Conservation (phyloP, 371 early-diverging fungal genomes). For the Actinomortierella ambigua region DNA sequence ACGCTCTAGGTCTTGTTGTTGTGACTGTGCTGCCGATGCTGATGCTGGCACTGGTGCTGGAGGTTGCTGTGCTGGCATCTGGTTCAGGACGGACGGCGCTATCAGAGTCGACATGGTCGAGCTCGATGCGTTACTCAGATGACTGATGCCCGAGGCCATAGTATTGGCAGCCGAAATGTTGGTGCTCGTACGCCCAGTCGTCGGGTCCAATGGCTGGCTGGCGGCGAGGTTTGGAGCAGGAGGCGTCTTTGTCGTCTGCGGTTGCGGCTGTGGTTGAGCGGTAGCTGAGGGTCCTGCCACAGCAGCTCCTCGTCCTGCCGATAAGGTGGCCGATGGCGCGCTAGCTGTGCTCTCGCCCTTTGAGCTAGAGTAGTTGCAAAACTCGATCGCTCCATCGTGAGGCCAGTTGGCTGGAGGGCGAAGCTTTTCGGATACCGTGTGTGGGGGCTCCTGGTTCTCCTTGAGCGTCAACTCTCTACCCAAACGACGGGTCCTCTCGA, state of each 20-base stretch:
- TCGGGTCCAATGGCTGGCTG: constrained; percentile 9
- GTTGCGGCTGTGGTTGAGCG: neutral
- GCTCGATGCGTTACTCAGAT: constrained; percentile 14
- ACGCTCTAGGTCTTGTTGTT: no score
- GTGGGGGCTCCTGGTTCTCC: constrained; percentile 28
- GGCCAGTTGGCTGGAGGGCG: constrained; percentile 43
- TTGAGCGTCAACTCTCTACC: constrained; percentile 14
- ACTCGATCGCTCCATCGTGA: constrained; percentile 38
- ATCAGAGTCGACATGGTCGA: constrained; percentile 20
- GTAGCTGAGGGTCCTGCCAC: neutral
- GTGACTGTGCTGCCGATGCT: neutral
- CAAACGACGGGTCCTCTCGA: constrained; percentile 41
- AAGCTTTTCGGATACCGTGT: constrained; percentile 10
- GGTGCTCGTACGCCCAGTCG: constrained; percentile 27
- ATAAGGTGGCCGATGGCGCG: neutral
- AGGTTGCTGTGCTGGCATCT: constrained; percentile 15
- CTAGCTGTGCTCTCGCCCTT: no score
- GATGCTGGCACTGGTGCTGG: constrained; percentile 5
- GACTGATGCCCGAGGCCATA: constrained; percentile 23
- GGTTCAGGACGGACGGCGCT: constrained; percentile 19
- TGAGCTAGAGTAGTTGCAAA: constrained; percentile 28
- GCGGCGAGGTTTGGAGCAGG: constrained; percentile 2
- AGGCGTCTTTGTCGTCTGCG: neutral
- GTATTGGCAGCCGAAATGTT: constrained; percentile 30
- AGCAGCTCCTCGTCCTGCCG: constrained; percentile 9